Evolutionary conservation across 2,329 filamentous ascomycete genomes (phyloP), one percentile per base, ranked within the genome.

Genomic region (Trichophyton simii): DNA sequence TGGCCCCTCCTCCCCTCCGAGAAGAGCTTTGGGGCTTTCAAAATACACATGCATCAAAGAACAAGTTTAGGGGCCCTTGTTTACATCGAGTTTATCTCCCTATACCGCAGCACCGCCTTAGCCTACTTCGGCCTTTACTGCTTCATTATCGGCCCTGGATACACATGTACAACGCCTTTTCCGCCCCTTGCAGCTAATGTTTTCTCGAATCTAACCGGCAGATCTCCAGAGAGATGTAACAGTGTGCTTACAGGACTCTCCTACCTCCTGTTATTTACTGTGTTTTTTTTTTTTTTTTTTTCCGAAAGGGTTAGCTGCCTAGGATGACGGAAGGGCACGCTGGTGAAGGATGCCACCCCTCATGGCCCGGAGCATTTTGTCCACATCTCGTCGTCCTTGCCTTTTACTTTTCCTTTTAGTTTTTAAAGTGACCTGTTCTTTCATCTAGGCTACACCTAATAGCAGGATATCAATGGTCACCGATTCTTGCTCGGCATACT

Each of bases 101-200:
- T 52, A 28, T 28, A 28, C 20, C 46, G 20, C 11, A 20, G 25
- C 46, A 52, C 46, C 11, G 20, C 13, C 46, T 13, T 52, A 28
- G 20, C 46, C 25, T 28, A 28, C 46, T 44, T 25, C 46, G 46
- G 22, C 20, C 11, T 22, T 55, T 38, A 34, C 20, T 25, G 28
- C 28, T 28, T 55, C 31, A 28, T 15, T 55, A 9, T 55, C 13
- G 18, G 28, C 5, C 4, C 28, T n/a, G 36, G 36, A 41, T 31
- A 36, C 58, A 50, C 58, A 48, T 9, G 58, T 59, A 31, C 58
- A 36, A 50, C n/a, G n/a, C 28, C 9, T 50, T 38, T 28, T 50
- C 41, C 58, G 58, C 58, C 58, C 58, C 58, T 59, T 59, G 58
- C 58, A 59, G 58, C 22, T 42, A 44, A 36, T 38, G 55, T 44